A percentile compares a stretch with the other conserved stretches of the same genome.
phyloP scores from a whole-genome alignment of 106 monocot species.

The Platanthera zijinensis region DNA sequence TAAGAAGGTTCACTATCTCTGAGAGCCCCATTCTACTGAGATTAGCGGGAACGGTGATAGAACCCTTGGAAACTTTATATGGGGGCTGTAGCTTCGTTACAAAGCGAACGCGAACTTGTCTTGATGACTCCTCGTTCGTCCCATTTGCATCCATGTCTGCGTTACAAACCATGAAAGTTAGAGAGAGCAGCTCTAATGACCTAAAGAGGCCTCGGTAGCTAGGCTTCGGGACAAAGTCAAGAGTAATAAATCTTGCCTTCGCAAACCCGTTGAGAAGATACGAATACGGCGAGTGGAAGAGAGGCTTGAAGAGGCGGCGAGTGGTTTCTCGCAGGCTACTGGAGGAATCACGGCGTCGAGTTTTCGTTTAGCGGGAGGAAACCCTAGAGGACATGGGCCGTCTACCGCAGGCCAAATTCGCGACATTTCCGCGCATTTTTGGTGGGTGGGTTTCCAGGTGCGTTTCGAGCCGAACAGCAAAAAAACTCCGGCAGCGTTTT shows the following conservation, averaged over 20 bases:
- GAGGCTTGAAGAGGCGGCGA: not conserved
- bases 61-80: constrained; percentile 34
- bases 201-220: not conserved
- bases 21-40: constrained; percentile 91
- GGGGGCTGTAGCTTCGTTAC: constrained; percentile 65
- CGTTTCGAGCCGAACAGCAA: too few species aligned
- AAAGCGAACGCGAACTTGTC: constrained; percentile 75
- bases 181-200: not conserved
- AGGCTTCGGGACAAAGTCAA: not conserved
- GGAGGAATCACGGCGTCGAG: too few species aligned
- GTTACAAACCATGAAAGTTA: not conserved
- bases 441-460: too few species aligned
- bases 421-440: too few species aligned
- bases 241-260: not conserved
- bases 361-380: too few species aligned
- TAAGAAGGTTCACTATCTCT: constrained; percentile 77
- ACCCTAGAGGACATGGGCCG: too few species aligned
- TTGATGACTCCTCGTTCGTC: constrained; percentile 3
- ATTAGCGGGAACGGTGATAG: constrained; percentile 68
- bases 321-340: too few species aligned
- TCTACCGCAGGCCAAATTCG: too few species aligned
- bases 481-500: too few species aligned
- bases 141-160: not conserved
- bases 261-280: not conserved
- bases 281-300: not conserved